These are phyloP conservation scores for Suillus lakei DNA, from an alignment of 768 basidiomycete species.

Conservation along the genomic window DNA sequence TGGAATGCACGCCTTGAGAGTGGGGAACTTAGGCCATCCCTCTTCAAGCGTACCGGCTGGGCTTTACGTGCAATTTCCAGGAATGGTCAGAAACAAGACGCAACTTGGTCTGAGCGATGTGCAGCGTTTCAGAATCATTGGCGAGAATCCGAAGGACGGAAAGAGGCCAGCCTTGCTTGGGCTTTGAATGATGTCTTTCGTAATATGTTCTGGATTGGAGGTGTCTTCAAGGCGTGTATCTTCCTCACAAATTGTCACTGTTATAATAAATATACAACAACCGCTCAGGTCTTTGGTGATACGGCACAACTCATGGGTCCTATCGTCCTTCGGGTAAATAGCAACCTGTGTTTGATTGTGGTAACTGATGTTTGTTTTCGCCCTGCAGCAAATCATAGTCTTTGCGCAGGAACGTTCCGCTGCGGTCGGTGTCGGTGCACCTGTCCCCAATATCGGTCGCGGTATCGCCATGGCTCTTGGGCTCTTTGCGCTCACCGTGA, in stretches of 20 bases:
- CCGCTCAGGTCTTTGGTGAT: constrained; percentile 60
- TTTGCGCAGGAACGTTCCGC: constrained; percentile 55
- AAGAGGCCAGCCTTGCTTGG: constrained; percentile 57
- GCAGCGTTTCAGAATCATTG: constrained; percentile 45
- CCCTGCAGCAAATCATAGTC: constrained; percentile 57
- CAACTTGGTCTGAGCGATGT: constrained; percentile 30
- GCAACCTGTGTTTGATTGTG: not conserved
- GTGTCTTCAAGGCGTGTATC: constrained; percentile 55
- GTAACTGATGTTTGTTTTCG: not conserved
- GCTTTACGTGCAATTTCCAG: constrained; percentile 25
- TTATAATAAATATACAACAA: not conserved
- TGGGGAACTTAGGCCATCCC: constrained; percentile 49
- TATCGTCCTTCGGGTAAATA: constrained; percentile 56
- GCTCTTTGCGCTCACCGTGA: constrained; percentile 52
- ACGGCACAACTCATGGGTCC: constrained; percentile 66
- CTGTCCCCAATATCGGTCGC: constrained; percentile 47
- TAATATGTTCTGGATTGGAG: constrained; percentile 64
- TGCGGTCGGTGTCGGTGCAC: constrained; percentile 40
- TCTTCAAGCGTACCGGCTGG: constrained; percentile 47
- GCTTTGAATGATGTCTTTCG: constrained; percentile 67
- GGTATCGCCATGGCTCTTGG: constrained; percentile 67
- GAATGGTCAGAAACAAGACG: constrained; percentile 11
- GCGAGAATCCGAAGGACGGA: constrained; percentile 49
- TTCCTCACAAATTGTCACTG: not conserved
- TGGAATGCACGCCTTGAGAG: constrained; percentile 57